Percentiles rank a stretch among this genome's conserved stretches.
phyloP scores from a whole-genome alignment of 2,329 filamentous ascomycete species.

The Trichoderma arundinaceum region DNA sequence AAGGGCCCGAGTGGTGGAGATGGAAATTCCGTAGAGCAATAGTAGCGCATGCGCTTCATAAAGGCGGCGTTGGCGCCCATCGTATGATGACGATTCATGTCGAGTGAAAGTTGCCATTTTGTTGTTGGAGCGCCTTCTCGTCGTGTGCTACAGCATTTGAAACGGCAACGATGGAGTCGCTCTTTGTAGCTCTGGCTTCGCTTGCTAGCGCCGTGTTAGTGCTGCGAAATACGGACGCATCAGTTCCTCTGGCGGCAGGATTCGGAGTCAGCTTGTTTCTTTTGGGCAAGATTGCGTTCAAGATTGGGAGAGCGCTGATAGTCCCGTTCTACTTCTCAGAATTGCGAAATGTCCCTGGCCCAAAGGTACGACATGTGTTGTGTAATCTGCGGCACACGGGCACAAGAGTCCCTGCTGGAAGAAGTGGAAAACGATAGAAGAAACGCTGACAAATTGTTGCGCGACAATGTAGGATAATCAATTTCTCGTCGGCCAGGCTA shows the following conservation, averaged over 20 bases:
- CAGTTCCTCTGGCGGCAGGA: conserved; percentile 1
- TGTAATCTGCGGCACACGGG: no score
- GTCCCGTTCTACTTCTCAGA: conserved; percentile 24
- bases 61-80: no score
- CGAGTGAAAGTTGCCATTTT: background rate
- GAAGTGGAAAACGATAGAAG: background rate
- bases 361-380: conserved; percentile 13
- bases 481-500: conserved; percentile 26
- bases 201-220: conserved; percentile 6
- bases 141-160: background rate
- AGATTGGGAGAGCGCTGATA: conserved; percentile 24
- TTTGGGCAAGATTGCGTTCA: background rate
- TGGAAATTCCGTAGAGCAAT: no score
- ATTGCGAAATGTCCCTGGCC: conserved; percentile 26
- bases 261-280: background rate
- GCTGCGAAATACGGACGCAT: background rate
- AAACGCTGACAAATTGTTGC: background rate
- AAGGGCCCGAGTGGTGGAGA: background rate
- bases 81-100: background rate
- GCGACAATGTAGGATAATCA: conserved; percentile 19
- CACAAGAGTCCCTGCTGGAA: background rate
- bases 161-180: conserved; percentile 20
- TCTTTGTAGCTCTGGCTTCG: conserved; percentile 4
- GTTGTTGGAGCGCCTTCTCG: background rate
- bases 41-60: no score